Conservation (phyloP, 441 rosid genomes). For the Arabidopsis lyrata region DNA sequence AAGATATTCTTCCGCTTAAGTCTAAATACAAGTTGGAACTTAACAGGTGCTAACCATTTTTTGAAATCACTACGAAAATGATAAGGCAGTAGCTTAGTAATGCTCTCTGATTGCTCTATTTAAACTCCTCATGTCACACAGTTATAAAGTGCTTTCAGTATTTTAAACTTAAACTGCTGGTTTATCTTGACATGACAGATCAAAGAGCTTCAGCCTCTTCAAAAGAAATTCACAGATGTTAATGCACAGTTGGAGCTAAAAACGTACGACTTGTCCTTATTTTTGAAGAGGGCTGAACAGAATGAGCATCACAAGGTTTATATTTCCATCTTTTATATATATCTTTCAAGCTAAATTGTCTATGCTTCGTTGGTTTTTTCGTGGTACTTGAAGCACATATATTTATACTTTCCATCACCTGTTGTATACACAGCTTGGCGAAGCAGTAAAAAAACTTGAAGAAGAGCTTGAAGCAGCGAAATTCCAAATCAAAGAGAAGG, state of each 20-base stretch:
- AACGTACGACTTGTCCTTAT: constrained; percentile 86
- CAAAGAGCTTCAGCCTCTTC: constrained; percentile 73
- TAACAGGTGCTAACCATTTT: constrained; percentile 1
- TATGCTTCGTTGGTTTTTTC: constrained; percentile 18
- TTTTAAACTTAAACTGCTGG: background rate
- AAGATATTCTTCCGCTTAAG: background rate
- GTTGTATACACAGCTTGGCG: constrained; percentile 69
- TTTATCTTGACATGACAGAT: constrained; percentile 67
- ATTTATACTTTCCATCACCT: constrained; percentile 19
- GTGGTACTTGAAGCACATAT: constrained; percentile 26
- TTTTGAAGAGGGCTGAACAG: constrained; percentile 92
- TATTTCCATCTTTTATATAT: constrained; percentile 25
- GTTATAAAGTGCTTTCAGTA: constrained; percentile 18
- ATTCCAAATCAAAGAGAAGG: constrained; percentile 71
- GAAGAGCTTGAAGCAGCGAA: constrained; percentile 82
- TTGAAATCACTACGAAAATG: background rate
- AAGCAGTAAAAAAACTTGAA: constrained; percentile 84
- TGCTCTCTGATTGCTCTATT: constrained; percentile 24
- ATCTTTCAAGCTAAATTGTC: constrained; percentile 24
- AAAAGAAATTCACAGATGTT: constrained; percentile 73
- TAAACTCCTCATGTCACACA: constrained; percentile 30
- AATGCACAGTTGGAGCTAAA: constrained; percentile 87
- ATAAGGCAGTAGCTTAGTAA: constrained; percentile 21
- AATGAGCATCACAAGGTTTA: constrained; percentile 97
- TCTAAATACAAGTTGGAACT: constrained; percentile 7